Evolutionary conservation across 2,329 filamentous ascomycete species (phyloP).

Genomic region (Sporothrix pseudoabietina): DNA sequence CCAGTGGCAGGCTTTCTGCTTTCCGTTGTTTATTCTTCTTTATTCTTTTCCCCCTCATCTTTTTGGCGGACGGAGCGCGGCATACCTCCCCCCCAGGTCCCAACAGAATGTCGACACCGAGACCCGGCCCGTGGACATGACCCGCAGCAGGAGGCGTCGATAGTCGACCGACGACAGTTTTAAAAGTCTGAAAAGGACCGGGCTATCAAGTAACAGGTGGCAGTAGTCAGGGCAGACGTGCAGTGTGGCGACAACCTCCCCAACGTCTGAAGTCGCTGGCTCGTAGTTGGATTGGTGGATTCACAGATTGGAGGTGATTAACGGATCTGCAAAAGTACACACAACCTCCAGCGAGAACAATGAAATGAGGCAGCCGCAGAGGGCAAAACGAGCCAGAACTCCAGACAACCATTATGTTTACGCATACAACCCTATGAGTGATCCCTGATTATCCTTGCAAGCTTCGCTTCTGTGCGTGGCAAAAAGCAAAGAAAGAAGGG

Average conservation of each 20-base stretch:
- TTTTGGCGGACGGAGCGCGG: not conserved
- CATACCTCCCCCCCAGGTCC: not conserved
- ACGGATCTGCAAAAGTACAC: constrained; percentile 1
- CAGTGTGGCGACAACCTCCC: constrained; percentile 8
- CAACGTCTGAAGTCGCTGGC: not conserved
- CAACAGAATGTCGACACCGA: not conserved
- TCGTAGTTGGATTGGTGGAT: not conserved
- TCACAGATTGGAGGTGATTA: not conserved
- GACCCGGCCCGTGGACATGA: constrained; percentile 10
- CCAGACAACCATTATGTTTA: not conserved
- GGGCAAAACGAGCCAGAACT: not conserved
- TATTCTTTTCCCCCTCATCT: not conserved
- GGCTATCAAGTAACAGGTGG: constrained; percentile 2
- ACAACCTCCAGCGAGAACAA: not conserved
- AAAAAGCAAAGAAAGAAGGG: not conserved
- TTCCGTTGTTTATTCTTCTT: not conserved
- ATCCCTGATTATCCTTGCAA: not conserved
- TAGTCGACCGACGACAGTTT: not conserved
- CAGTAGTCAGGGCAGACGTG: constrained; percentile 14
- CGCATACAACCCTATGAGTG: not conserved
- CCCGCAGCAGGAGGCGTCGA: not conserved
- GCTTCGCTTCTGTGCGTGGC: not conserved
- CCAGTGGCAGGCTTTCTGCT: constrained; percentile 4
- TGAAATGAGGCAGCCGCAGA: not conserved
- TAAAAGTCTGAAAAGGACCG: not conserved